A percentile compares a stretch with the other conserved stretches of the same genome.
Conservation (phyloP, 2,329 filamentous ascomycete genomes). For the Fonsecaea pugnacius region DNA sequence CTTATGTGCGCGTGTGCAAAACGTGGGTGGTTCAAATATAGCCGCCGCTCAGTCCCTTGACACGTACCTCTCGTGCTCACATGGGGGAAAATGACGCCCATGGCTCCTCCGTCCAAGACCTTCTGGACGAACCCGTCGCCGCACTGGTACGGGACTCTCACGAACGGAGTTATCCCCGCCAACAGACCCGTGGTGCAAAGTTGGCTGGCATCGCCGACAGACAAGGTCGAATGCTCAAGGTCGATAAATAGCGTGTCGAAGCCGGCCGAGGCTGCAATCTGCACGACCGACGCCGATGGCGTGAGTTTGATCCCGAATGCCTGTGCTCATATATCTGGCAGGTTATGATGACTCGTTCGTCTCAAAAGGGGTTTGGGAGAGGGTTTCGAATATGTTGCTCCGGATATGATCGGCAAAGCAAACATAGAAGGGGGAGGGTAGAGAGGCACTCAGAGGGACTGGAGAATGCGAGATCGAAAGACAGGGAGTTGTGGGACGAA, state of each 20-base stretch:
- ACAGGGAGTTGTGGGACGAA: neutral
- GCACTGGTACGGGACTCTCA: constrained; percentile 39
- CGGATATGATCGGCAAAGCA: neutral
- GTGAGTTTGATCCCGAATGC: constrained; percentile 41
- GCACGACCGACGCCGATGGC: constrained; percentile 40
- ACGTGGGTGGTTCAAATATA: neutral
- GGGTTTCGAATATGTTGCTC: neutral
- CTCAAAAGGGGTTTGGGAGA: neutral
- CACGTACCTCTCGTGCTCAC: constrained; percentile 25
- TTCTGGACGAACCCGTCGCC: constrained; percentile 39
- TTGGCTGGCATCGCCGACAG: constrained; percentile 40
- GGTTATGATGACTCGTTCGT: neutral
- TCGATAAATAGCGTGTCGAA: constrained; percentile 49
- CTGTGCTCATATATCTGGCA: constrained; percentile 1
- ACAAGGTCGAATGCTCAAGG: constrained; percentile 45
- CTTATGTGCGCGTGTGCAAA: neutral
- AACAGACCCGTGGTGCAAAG: constrained; percentile 40
- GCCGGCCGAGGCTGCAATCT: constrained; percentile 43
- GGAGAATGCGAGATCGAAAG: neutral
- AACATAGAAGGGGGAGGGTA: neutral
- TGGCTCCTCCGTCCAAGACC: constrained; percentile 27
- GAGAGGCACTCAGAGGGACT: too few species aligned
- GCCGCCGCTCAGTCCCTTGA: neutral
- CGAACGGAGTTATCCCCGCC: constrained; percentile 35
- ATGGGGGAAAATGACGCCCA: constrained; percentile 30